Evolutionary conservation across 306 rosid species (phyloP).

Genomic region (Trichosanthes truncata): DNA sequence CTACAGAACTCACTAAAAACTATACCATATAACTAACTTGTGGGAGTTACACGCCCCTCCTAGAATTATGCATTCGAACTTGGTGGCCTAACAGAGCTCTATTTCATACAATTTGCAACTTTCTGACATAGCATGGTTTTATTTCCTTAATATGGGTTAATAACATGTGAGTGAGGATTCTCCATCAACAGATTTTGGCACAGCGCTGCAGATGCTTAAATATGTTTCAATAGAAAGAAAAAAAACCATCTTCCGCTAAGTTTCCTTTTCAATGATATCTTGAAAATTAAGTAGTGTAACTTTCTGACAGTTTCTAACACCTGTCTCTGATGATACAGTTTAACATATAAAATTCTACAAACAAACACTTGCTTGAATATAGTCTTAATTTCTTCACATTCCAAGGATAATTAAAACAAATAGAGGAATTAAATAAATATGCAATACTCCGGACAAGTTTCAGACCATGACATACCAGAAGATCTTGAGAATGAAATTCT

Average conservation of each 20-base stretch:
- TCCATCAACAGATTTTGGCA: not conserved
- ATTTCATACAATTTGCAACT: not conserved
- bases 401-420: not conserved
- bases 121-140: not conserved
- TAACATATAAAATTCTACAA: not conserved
- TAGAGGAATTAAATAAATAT: not conserved
- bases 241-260: not conserved
- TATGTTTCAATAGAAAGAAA: not conserved
- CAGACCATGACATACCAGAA: conserved; percentile 39
- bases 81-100: not conserved
- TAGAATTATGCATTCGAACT: not conserved
- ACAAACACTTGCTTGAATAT: not conserved
- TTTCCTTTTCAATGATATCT: not conserved
- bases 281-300: not conserved
- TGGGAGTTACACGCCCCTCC: not conserved
- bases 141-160: not conserved
- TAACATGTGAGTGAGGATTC: not conserved
- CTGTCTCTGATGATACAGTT: not conserved
- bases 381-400: not conserved
- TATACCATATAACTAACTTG: not conserved
- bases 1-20: not conserved
- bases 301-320: not conserved
- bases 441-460: not conserved
- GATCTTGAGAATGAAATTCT: conserved; percentile 60
- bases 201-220: not conserved